A percentile compares a stretch with the other conserved stretches of the same genome.
Conservation (phyloP, 495 filamentous ascomycete genomes). For the Penicillium subrubescens region DNA sequence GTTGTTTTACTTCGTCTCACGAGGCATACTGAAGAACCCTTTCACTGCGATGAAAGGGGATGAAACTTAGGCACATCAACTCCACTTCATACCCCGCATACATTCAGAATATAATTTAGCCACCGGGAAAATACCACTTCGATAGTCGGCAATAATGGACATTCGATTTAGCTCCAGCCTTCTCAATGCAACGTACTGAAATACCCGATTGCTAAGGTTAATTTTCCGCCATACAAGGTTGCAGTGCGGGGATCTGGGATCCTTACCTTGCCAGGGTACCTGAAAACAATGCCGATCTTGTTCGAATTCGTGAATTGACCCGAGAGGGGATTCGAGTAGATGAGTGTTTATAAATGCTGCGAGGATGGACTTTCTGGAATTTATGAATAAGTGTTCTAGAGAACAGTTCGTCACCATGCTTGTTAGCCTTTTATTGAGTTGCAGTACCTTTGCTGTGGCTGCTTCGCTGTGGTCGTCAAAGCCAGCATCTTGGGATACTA, state of each 20-base stretch:
- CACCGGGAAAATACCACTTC: not conserved
- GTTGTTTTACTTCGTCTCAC: too few species aligned
- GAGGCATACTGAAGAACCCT: too few species aligned
- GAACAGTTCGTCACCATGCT: not conserved
- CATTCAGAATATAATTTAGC: not conserved
- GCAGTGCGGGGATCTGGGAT: not conserved
- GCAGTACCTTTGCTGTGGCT: not conserved
- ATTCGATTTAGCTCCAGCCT: not conserved
- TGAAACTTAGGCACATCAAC: not conserved
- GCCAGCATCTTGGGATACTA: conserved; percentile 1
- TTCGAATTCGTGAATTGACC: not conserved
- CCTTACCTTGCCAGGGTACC: not conserved
- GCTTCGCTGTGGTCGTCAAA: conserved; percentile 4
- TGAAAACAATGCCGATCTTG: not conserved
- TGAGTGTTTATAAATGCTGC: not conserved
- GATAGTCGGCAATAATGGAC: not conserved
- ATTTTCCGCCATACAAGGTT: not conserved
- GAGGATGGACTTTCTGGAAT: too few species aligned
- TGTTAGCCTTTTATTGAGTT: not conserved
- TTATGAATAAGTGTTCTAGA: not conserved
- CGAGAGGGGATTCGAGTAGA: not conserved
- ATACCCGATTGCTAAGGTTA: not conserved
- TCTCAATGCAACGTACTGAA: not conserved
- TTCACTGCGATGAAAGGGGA: not conserved
- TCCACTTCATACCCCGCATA: not conserved